These are phyloP conservation scores for Solanum peruvianum DNA, from an alignment of 257 asterid genomes.

Conservation along the genomic window DNA sequence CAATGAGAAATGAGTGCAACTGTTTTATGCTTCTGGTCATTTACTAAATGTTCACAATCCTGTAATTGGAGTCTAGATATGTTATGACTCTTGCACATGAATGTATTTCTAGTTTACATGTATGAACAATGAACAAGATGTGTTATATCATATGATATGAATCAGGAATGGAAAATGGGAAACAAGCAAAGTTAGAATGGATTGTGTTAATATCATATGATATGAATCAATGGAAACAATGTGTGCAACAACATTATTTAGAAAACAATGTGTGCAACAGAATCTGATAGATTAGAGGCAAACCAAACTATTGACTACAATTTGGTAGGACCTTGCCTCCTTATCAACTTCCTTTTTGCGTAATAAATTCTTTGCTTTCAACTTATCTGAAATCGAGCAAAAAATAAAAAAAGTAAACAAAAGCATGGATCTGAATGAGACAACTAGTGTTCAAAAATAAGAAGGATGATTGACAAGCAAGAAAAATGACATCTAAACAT, in stretches of 20 bases:
- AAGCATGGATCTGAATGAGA: background rate
- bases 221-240: too few relatives aligned
- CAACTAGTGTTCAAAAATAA: background rate
- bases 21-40: background rate
- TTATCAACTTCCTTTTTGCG: slow-evolving; percentile 11
- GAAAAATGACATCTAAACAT: background rate
- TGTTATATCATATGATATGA: background rate
- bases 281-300: background rate
- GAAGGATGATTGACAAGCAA: background rate
- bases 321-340: slow-evolving; percentile 47
- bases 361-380: slow-evolving; percentile 8
- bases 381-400: slow-evolving; percentile 21
- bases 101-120: background rate
- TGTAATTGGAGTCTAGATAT: background rate
- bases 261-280: background rate
- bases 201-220: background rate
- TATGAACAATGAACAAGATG: background rate
- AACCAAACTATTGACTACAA: slow-evolving; percentile 23
- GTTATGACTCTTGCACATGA: background rate
- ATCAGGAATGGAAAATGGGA: background rate
- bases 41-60: background rate
- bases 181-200: background rate
- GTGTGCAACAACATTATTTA: background rate
- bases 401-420: background rate
- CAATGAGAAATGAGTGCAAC: background rate